These are phyloP conservation scores for Cyberlindnera amylophila DNA, from an alignment of 805 yeast species.

Conservation along the genomic window DNA sequence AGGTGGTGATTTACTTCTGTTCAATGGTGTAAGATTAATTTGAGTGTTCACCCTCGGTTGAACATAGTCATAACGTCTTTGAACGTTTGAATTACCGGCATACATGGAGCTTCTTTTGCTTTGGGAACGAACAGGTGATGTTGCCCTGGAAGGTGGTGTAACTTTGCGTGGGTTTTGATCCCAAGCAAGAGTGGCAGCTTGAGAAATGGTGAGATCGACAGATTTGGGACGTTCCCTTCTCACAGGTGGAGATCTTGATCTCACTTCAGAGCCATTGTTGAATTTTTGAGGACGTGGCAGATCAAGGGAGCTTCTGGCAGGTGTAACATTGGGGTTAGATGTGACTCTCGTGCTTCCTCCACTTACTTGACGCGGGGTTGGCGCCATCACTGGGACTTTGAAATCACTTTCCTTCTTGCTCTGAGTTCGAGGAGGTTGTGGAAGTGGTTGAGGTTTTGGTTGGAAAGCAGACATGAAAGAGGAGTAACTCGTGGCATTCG, in stretches of 20 bases:
- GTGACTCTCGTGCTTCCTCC: background rate
- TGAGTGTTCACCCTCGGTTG: conserved; percentile 27
- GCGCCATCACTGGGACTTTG: conserved; percentile 10
- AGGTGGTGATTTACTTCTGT: conserved; percentile 9
- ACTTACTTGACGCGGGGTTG: background rate
- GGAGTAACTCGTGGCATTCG: conserved; percentile 22
- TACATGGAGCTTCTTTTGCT: conserved; percentile 2
- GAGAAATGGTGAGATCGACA: conserved; percentile 22
- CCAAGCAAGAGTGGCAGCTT: conserved; percentile 28
- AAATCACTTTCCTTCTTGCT: conserved; percentile 7
- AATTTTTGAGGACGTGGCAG: conserved; percentile 16
- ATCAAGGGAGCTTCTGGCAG: conserved; percentile 15
- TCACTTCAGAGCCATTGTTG: conserved; percentile 1
- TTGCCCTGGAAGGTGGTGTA: conserved; percentile 15
- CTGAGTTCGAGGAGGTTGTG: background rate
- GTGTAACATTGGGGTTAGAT: conserved; percentile 2
- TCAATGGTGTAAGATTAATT: conserved; percentile 22
- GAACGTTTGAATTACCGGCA: background rate
- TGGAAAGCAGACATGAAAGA: conserved; percentile 26
- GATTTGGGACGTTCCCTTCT: conserved; percentile 25
- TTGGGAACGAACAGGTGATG: conserved; percentile 9
- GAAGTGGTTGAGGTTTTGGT: background rate
- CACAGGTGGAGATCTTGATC: conserved; percentile 11
- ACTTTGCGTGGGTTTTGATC: conserved; percentile 17
- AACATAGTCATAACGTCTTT: conserved; percentile 24